phyloP scores from a whole-genome alignment of 2,329 filamentous ascomycete species.

The Cyphellophora europaea region DNA sequence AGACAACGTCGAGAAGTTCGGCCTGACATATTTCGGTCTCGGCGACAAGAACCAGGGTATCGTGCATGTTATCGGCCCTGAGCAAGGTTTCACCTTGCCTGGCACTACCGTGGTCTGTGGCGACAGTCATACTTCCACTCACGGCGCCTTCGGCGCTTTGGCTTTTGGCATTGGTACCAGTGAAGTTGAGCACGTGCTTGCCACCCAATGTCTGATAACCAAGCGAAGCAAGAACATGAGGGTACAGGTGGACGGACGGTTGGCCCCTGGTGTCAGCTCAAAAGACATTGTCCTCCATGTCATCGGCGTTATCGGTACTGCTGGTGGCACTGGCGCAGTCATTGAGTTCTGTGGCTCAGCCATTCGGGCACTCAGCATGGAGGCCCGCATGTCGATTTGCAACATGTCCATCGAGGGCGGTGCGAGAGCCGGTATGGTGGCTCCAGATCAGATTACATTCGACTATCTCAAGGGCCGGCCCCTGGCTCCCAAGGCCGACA shows the following conservation, averaged over 20 bases:
- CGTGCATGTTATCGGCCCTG: conserved; percentile 94
- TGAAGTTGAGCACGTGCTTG: conserved; percentile 96
- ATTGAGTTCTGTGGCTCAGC: conserved; percentile 97
- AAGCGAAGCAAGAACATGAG: conserved; percentile 98
- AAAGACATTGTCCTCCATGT: conserved; percentile 92
- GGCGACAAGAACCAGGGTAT: conserved; percentile 96
- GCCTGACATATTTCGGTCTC: conserved; percentile 93
- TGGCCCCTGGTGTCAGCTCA: conserved; percentile 83
- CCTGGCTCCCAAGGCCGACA: conserved; percentile 74
- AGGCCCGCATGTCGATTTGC: conserved; percentile 97
- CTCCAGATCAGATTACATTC: conserved; percentile 87
- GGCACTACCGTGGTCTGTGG: conserved; percentile 96
- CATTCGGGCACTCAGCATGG: conserved; percentile 83
- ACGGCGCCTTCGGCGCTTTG: conserved; percentile 89
- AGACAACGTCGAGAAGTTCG: conserved; percentile 94
- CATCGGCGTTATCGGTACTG: conserved; percentile 89
- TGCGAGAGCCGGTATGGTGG: conserved; percentile 92
- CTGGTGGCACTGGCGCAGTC: conserved; percentile 85
- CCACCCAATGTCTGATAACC: conserved; percentile 90
- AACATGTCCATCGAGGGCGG: conserved; percentile 99
- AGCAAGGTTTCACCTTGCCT: conserved; percentile 96
- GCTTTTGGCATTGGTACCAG: conserved; percentile 97
- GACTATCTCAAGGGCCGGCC: conserved; percentile 90
- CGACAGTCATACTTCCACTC: conserved; percentile 95
- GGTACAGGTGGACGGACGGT: conserved; percentile 84